Evolutionary conservation across 495 filamentous ascomycete species (phyloP).

Genomic region (Penicillium longicatenatum): DNA sequence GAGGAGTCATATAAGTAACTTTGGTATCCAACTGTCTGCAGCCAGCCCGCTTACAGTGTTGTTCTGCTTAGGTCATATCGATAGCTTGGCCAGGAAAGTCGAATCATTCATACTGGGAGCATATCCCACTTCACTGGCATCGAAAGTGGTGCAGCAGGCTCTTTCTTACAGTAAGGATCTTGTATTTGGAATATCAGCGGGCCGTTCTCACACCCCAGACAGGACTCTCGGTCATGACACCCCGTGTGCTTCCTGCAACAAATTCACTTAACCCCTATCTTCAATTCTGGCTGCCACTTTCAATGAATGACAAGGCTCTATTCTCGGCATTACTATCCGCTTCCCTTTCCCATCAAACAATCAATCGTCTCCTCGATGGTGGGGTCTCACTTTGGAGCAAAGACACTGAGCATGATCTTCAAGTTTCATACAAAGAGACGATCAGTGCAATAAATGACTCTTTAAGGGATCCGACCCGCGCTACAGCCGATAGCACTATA

Average conservation of each 20-base stretch:
- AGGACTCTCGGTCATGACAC: constrained; percentile 6
- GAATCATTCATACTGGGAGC: background rate
- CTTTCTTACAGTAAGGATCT: background rate
- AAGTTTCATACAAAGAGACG: background rate
- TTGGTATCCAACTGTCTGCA: background rate
- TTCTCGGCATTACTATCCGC: background rate
- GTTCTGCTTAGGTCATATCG: background rate
- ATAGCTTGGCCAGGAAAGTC: background rate
- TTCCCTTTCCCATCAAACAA: background rate
- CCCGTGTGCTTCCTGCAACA: constrained; percentile 4
- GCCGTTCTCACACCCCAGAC: background rate
- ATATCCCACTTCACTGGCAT: background rate
- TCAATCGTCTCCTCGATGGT: background rate
- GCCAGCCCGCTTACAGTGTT: background rate
- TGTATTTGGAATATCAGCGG: background rate
- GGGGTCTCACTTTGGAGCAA: background rate
- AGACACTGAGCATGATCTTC: background rate
- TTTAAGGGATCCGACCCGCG: background rate
- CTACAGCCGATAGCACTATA: background rate
- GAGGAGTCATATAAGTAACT: background rate
- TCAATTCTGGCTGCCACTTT: constrained; percentile 1
- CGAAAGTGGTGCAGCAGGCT: background rate
- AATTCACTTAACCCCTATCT: constrained; percentile 4
- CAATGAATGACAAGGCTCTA: background rate
- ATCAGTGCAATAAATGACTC: background rate